Conservation (phyloP, 768 basidiomycete species). For the Podaxis sp. region DNA sequence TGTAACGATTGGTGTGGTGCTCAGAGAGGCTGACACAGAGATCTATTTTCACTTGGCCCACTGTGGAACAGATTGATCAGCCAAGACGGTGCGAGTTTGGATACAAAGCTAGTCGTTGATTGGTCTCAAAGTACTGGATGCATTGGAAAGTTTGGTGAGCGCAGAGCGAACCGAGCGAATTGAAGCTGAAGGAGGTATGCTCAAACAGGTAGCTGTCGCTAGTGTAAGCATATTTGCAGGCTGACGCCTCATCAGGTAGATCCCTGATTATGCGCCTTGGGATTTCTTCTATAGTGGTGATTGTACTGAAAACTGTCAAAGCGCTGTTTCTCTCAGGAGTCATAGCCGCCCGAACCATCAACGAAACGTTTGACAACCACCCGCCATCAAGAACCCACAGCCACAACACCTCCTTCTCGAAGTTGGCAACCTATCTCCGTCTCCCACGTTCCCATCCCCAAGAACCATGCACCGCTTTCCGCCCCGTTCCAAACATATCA, state of each 20-base stretch:
- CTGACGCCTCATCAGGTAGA: constrained; percentile 47
- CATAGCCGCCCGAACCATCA: too few species aligned
- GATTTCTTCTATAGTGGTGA: constrained; percentile 73
- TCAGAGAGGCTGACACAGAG: constrained; percentile 47
- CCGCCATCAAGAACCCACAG: too few species aligned
- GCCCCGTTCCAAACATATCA: too few species aligned
- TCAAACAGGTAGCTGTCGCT: constrained; percentile 35
- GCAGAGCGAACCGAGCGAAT: constrained; percentile 55
- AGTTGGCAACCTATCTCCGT: too few species aligned
- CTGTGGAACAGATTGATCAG: constrained; percentile 74
- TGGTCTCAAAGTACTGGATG: constrained; percentile 21
- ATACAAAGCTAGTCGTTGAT: constrained; percentile 41
- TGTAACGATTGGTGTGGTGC: constrained; percentile 24
- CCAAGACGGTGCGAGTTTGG: constrained; percentile 77
- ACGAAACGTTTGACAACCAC: too few species aligned
- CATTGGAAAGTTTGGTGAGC: constrained; percentile 28
- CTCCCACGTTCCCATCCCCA: too few species aligned
- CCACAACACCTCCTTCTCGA: too few species aligned
- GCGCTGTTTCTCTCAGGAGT: constrained; percentile 41
- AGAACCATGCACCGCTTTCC: too few species aligned
- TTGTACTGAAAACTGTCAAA: constrained; percentile 43
- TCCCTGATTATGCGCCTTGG: constrained; percentile 50
- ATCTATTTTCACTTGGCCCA: constrained; percentile 55
- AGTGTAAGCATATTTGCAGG: constrained; percentile 20
- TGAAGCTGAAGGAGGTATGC: constrained; percentile 66